Evolutionary conservation across 768 basidiomycete species (phyloP).

Genomic region (Russula sp.): DNA sequence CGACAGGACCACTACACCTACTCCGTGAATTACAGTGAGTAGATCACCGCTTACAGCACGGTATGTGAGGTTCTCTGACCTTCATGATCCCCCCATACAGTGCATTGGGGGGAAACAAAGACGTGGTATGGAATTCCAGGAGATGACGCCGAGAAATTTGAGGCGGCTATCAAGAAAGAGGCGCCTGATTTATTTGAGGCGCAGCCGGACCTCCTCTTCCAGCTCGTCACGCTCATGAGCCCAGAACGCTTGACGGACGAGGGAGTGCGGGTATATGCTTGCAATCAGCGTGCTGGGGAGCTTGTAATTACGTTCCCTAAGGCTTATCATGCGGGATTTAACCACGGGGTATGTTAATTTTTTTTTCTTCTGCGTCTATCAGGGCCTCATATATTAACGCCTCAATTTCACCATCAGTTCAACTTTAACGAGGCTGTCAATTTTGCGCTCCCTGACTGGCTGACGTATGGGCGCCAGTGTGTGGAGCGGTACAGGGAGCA

Average conservation of each 20-base stretch:
- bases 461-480: conserved; percentile 80
- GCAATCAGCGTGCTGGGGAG: conserved; percentile 95
- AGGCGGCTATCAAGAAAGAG: conserved; percentile 89
- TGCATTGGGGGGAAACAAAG: conserved; percentile 99
- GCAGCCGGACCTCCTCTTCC: conserved; percentile 94
- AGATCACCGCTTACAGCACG: not conserved
- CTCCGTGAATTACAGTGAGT: conserved; percentile 87
- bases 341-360: conserved; percentile 76
- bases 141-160: conserved; percentile 92
- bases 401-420: conserved; percentile 43
- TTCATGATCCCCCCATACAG: conserved; percentile 34
- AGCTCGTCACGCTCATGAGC: conserved; percentile 96
- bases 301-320: conserved; percentile 98
- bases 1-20: conserved; percentile 93
- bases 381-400: conserved; percentile 12
- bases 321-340: conserved; percentile 97
- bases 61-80: conserved; percentile 8
- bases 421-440: conserved; percentile 99
- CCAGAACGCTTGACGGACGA: conserved; percentile 80
- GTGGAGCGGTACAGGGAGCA: conserved; percentile 87
- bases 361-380: conserved; percentile 7
- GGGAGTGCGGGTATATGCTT: conserved; percentile 88
- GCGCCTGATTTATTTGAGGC: conserved; percentile 98
- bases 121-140: conserved; percentile 99
- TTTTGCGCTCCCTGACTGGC: conserved; percentile 95